Evolutionary conservation across 2,329 filamentous ascomycete species (phyloP).

Genomic region (Curvularia spicifera): DNA sequence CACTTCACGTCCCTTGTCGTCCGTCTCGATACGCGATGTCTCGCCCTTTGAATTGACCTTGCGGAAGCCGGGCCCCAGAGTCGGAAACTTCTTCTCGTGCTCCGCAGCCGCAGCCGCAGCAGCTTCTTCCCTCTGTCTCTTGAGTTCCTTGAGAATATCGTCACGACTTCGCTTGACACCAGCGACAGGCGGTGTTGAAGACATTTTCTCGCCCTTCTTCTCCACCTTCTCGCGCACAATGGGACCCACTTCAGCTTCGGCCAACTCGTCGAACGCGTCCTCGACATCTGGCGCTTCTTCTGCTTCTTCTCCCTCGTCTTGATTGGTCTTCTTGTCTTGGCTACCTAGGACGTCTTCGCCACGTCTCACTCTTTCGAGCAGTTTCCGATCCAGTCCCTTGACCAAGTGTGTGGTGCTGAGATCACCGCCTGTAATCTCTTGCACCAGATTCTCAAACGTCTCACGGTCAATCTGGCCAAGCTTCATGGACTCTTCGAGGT

Average conservation of each 20-base stretch:
- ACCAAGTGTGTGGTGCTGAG: slow-evolving; percentile 82
- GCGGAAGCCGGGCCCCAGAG: slow-evolving; percentile 62
- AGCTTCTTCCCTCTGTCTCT: slow-evolving; percentile 59
- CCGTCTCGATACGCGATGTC: slow-evolving; percentile 62
- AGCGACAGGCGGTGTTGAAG: slow-evolving; percentile 50
- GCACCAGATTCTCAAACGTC: slow-evolving; percentile 76
- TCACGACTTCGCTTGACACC: slow-evolving; percentile 62
- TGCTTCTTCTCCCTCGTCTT: slow-evolving; percentile 30
- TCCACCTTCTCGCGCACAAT: slow-evolving; percentile 64
- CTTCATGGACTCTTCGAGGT: slow-evolving; percentile 81
- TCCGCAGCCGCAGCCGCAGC: slow-evolving; percentile 53
- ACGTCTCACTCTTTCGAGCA: slow-evolving; percentile 71
- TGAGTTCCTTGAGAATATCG: slow-evolving; percentile 66
- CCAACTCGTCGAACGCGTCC: slow-evolving; percentile 60
- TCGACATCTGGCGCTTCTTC: slow-evolving; percentile 48
- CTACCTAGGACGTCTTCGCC: slow-evolving; percentile 63
- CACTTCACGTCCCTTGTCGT: slow-evolving; percentile 63
- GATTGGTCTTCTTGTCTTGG: slow-evolving; percentile 43
- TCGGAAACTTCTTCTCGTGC: slow-evolving; percentile 50
- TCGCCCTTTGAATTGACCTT: slow-evolving; percentile 59
- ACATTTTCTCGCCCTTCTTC: slow-evolving; percentile 61
- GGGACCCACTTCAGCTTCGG: slow-evolving; percentile 72
- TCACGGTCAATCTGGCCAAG: slow-evolving; percentile 81
- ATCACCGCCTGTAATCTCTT: slow-evolving; percentile 82
- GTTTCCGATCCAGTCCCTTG: slow-evolving; percentile 87